A percentile compares a stretch with the other conserved stretches of the same genome.
Evolutionary conservation across 306 rosid genomes (phyloP).

Genomic region (Acacia confusa): DNA sequence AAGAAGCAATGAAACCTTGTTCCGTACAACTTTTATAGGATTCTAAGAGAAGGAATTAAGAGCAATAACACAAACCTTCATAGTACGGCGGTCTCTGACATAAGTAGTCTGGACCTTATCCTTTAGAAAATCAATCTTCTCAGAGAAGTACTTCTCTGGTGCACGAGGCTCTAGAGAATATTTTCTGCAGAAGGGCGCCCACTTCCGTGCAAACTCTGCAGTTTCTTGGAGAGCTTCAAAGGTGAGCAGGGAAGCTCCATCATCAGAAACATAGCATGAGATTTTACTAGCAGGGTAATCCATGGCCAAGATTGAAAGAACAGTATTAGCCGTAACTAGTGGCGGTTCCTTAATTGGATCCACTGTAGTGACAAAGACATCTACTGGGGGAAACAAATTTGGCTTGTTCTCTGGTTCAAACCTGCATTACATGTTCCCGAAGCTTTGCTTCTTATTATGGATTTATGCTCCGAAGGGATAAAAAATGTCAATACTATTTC

Average conservation of each 20-base stretch:
- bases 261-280: constrained; percentile 94
- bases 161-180: constrained; percentile 83
- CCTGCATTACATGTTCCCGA: constrained; percentile 47
- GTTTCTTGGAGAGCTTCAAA: constrained; percentile 95
- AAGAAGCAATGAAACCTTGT: constrained; percentile 18
- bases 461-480: constrained; percentile 1
- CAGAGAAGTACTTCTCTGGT: constrained; percentile 86
- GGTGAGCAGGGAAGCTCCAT: constrained; percentile 95
- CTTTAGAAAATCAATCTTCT: constrained; percentile 90
- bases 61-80: constrained; percentile 65
- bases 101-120: constrained; percentile 90
- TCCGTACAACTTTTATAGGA: constrained; percentile 6
- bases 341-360: constrained; percentile 98
- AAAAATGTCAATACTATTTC: neutral
- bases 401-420: constrained; percentile 91
- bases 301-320: constrained; percentile 87
- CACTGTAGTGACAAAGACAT: constrained; percentile 81
- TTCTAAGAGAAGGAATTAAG: constrained; percentile 21
- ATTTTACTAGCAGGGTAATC: constrained; percentile 88
- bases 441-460: constrained; percentile 13
- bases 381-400: constrained; percentile 74
- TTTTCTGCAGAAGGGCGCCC: constrained; percentile 96
- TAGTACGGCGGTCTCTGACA: constrained; percentile 88
- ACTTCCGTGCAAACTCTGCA: constrained; percentile 82
- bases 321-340: constrained; percentile 84